phyloP scores from a whole-genome alignment of 2,329 filamentous ascomycete species.

The Colletotrichum trifolii region DNA sequence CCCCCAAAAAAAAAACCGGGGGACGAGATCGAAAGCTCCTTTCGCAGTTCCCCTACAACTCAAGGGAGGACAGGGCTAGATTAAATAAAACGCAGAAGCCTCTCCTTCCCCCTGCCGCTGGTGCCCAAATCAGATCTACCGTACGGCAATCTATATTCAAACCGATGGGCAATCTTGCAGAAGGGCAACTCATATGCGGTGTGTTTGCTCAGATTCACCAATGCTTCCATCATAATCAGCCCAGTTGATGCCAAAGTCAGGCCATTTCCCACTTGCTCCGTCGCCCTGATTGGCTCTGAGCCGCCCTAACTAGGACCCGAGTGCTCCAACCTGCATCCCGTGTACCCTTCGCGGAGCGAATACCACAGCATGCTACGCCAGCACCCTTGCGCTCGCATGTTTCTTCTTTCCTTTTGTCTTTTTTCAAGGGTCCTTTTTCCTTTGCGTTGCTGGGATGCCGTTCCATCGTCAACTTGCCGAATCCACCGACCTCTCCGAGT shows the following conservation, averaged over 20 bases:
- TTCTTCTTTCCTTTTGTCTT: constrained; percentile 4
- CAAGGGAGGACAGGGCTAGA: too few relatives aligned
- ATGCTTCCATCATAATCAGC: constrained; percentile 36
- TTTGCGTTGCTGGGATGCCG: neutral
- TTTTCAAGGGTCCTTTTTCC: neutral
- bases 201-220: constrained; percentile 30
- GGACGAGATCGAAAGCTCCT: too few relatives aligned
- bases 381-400: constrained; percentile 17
- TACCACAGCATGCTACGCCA: neutral
- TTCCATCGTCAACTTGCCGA: neutral
- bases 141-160: constrained; percentile 21
- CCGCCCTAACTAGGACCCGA: constrained; percentile 5
- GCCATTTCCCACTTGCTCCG: constrained; percentile 32
- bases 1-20: too few relatives aligned
- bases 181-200: constrained; percentile 18
- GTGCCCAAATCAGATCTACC: constrained; percentile 16
- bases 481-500: neutral
- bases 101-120: too few relatives aligned
- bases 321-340: neutral
- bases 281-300: constrained; percentile 30
- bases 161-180: constrained; percentile 26
- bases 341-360: neutral
- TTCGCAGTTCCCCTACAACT: too few relatives aligned
- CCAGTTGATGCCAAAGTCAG: constrained; percentile 35
- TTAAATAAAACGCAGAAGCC: too few relatives aligned